phyloP scores from a whole-genome alignment of 768 basidiomycete genomes.

The Phaeotremella skinneri region DNA sequence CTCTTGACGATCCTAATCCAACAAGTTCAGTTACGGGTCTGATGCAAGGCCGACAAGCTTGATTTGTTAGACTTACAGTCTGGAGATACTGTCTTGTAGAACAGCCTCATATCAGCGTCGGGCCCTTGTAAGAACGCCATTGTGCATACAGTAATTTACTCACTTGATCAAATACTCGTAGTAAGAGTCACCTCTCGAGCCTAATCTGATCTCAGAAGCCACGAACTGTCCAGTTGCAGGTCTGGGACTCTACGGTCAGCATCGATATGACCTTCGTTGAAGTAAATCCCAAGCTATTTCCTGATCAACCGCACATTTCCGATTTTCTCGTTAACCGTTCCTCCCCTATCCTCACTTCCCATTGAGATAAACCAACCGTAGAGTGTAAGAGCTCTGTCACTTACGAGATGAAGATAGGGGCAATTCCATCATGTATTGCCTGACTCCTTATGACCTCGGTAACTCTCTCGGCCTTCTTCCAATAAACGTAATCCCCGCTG shows the following conservation, averaged over 20 bases:
- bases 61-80: slow-evolving; percentile 57
- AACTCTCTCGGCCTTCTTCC: slow-evolving; percentile 74
- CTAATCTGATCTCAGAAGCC: slow-evolving; percentile 75
- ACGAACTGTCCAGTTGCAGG: slow-evolving; percentile 59
- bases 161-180: slow-evolving; percentile 81
- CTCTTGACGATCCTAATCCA: slow-evolving; percentile 64
- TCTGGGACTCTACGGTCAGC: slow-evolving; percentile 47
- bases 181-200: slow-evolving; percentile 88
- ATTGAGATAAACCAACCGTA: neutral
- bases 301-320: too few species aligned
- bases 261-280: neutral
- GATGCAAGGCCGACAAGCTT: too few species aligned
- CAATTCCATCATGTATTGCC: slow-evolving; percentile 68
- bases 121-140: neutral
- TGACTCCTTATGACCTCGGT: slow-evolving; percentile 70
- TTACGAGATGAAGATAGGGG: slow-evolving; percentile 80
- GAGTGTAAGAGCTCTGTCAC: too few species aligned
- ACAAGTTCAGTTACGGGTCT: too few species aligned
- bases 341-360: neutral
- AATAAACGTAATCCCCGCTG: slow-evolving; percentile 74
- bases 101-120: slow-evolving; percentile 15
- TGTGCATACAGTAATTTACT: slow-evolving; percentile 38
- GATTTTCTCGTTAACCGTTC: neutral
- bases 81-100: slow-evolving; percentile 73
- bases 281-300: neutral